phyloP scores from a whole-genome alignment of 2,329 filamentous ascomycete genomes.

The Clonostachys sp. region DNA sequence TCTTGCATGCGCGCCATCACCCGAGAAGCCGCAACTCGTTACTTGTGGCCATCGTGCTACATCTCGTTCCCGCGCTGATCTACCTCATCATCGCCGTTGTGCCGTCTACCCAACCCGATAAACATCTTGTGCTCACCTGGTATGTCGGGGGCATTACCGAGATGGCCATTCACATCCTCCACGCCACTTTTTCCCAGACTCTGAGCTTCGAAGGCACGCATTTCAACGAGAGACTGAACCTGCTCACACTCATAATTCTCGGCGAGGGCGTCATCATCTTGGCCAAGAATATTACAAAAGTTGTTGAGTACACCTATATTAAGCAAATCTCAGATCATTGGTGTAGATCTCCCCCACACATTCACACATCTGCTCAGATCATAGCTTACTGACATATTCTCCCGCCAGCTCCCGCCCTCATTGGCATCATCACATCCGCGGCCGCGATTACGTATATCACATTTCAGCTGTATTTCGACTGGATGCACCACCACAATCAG shows the following conservation, averaged over 20 bases:
- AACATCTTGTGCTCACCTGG: conserved; percentile 35
- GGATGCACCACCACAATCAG: conserved; percentile 56
- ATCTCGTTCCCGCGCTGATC: conserved; percentile 24
- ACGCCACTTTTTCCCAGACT: conserved; percentile 50
- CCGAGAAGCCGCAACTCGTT: conserved; percentile 27
- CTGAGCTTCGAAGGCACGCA: conserved; percentile 59
- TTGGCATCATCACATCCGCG: conserved; percentile 33
- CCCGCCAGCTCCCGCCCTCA: conserved; percentile 23
- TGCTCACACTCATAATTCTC: conserved; percentile 62
- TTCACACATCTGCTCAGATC: too few species aligned
- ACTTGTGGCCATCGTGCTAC: conserved; percentile 24
- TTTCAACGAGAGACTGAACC: conserved; percentile 57
- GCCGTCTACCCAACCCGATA: conserved; percentile 22
- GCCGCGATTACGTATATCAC: conserved; percentile 35
- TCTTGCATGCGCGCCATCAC: conserved; percentile 35
- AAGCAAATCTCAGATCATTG: conserved; percentile 23
- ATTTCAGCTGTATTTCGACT: conserved; percentile 50
- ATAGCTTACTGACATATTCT: too few species aligned
- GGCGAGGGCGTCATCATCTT: conserved; percentile 64
- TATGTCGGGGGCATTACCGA: conserved; percentile 51
- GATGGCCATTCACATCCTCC: conserved; percentile 41
- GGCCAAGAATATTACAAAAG: conserved; percentile 41
- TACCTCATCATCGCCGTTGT: conserved; percentile 36
- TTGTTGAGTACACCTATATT: conserved; percentile 22
- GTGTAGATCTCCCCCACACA: conserved; percentile 18